These are phyloP conservation scores for Monosporozyma unispora DNA, from an alignment of 805 yeast species.

Conservation along the genomic window DNA sequence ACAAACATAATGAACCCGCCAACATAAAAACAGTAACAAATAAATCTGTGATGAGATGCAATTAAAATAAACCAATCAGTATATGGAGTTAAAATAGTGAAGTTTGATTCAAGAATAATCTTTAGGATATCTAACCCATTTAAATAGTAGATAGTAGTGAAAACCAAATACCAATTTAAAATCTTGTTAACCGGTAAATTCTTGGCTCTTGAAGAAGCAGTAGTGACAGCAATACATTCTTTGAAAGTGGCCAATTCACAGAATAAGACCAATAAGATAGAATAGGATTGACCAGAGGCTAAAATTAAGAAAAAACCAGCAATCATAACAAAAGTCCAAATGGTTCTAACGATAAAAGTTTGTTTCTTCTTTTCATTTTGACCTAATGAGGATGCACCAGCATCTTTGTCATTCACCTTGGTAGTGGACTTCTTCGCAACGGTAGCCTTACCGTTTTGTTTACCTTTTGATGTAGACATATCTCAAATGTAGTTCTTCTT, in stretches of 20 bases:
- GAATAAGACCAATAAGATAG: conserved; percentile 59
- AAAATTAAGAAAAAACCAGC: conserved; percentile 57
- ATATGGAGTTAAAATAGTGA: conserved; percentile 37
- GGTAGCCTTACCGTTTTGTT: not conserved
- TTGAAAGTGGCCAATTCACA: conserved; percentile 80
- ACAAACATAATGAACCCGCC: conserved; percentile 88
- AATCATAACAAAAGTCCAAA: conserved; percentile 93
- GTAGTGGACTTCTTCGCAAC: not conserved
- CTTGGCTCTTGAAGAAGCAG: conserved; percentile 68
- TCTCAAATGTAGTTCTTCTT: not conserved
- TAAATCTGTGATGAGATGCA: conserved; percentile 71
- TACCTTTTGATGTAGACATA: not conserved
- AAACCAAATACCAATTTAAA: conserved; percentile 87
- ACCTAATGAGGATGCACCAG: not conserved
- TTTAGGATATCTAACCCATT: conserved; percentile 77
- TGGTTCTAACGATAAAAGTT: conserved; percentile 67
- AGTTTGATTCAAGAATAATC: conserved; percentile 27
- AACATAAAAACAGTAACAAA: conserved; percentile 75
- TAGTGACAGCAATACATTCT: conserved; percentile 83
- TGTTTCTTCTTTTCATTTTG: conserved; percentile 19
- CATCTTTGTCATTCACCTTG: not conserved
- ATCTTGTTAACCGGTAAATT: conserved; percentile 73
- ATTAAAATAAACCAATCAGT: not conserved
- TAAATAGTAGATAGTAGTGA: conserved; percentile 79
- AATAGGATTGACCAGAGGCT: conserved; percentile 78